phyloP scores from a whole-genome alignment of 2,329 filamentous ascomycete genomes.

The Cryphonectria parasitica region DNA sequence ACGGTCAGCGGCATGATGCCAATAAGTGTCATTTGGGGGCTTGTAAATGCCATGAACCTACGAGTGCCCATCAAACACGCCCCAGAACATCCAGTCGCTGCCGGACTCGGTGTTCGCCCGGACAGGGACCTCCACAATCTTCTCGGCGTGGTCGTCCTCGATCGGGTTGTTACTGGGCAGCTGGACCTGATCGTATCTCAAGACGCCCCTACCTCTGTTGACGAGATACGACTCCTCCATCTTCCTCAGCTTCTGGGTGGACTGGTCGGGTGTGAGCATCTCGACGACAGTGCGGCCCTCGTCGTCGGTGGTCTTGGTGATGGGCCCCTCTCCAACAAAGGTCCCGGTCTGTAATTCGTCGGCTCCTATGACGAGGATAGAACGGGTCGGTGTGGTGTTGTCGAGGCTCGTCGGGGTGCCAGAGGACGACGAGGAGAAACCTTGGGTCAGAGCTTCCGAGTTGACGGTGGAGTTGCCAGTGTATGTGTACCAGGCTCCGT shows the following conservation, averaged over 20 bases:
- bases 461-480: constrained; percentile 48
- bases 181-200: constrained; percentile 93
- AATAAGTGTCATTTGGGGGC: too few species aligned
- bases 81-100: constrained; percentile 99
- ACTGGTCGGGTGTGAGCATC: constrained; percentile 96
- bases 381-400: constrained; percentile 57
- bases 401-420: constrained; percentile 36
- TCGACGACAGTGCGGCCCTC: constrained; percentile 85
- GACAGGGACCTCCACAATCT: constrained; percentile 88
- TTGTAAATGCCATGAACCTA: constrained; percentile 48
- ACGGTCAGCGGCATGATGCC: constrained; percentile 30
- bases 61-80: constrained; percentile 97
- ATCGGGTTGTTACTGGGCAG: constrained; percentile 96
- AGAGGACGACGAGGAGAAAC: constrained; percentile 42
- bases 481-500: constrained; percentile 78
- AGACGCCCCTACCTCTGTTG: constrained; percentile 85
- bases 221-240: constrained; percentile 93
- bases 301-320: constrained; percentile 86
- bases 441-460: constrained; percentile 41
- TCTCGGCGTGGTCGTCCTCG: constrained; percentile 97
- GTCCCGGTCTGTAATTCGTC: constrained; percentile 89
- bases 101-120: constrained; percentile 54
- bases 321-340: constrained; percentile 80
- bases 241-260: constrained; percentile 83
- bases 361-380: constrained; percentile 83